These are phyloP conservation scores for Arabis hirsuta DNA, from an alignment of 345 rosid species.

Conservation along the genomic window DNA sequence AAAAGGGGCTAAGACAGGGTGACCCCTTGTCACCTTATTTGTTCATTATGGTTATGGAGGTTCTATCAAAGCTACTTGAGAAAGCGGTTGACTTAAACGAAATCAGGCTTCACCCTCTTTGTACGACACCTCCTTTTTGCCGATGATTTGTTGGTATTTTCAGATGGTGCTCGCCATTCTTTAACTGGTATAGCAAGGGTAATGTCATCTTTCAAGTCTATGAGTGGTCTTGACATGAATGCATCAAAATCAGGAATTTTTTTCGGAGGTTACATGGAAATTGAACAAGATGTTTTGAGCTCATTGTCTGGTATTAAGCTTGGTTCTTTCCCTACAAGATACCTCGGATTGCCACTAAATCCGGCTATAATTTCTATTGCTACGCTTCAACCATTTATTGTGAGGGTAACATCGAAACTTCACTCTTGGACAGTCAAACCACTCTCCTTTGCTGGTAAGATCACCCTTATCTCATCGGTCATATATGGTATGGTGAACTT, in stretches of 20 bases:
- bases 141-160: background rate
- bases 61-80: background rate
- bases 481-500: too few species aligned
- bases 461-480: too few species aligned
- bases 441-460: background rate
- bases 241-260: background rate
- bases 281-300: background rate
- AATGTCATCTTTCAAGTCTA: accelerated
- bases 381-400: background rate
- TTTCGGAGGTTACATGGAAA: background rate
- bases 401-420: background rate
- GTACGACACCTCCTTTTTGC: background rate
- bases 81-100: background rate
- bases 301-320: background rate
- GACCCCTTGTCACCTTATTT: background rate
- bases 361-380: accelerated
- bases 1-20: background rate
- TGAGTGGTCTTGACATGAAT: background rate
- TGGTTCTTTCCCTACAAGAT: background rate
- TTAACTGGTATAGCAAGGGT: background rate
- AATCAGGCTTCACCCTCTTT: background rate
- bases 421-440: background rate
- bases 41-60: background rate
- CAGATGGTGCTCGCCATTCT: background rate
- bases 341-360: background rate